Evolutionary conservation across 345 rosid species (phyloP), one percentile per base, ranked within the genome.

Genomic region (Cardamine resedifolia): DNA sequence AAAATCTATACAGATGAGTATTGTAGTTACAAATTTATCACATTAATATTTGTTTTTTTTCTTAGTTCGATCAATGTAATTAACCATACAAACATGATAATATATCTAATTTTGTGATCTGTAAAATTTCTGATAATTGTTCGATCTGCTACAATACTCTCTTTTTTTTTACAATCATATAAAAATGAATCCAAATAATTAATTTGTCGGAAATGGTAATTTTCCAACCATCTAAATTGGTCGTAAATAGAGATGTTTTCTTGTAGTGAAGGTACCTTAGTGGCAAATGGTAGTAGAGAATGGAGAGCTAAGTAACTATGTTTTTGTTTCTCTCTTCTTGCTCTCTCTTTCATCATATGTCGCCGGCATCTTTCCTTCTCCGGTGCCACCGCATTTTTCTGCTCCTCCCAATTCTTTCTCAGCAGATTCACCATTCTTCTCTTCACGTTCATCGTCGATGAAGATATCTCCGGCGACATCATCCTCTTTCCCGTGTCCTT

Each of bases 281-380:
- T 83, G 52, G 81, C 83, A 4, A 0, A 58, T 12, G 91, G 96
- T 68, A 90, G 44, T 20, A 81, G 26, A 61, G 92, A 79, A 68
- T 78, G 91, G 47, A 90, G 82, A 60, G 81, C 80, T 0, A 52
- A 64, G 82, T 82, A 92, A 44, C 80, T 79, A 10, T 75, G 68
- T 79, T 77, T 87, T 81, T 90, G 95, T 79, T 44, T 85, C 68
- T 76, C 82, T 78, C 98, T 82, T 60, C 98, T 85, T 56, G 74
- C 50, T 77, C 98, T 81, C 71, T 92, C 98, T 51, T 79, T 85
- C 80, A 90, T 50, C 88, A 75, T 84, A 65, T 85, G 96, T 6
- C 70, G 77, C 59, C 73, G 67, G 41, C 81, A 27, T 57, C 86
- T 80, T 2, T 77, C 76, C 39, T 77, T 76, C 31, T 67, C 85